Conservation (phyloP, 805 yeast genomes). For the Ogataea kodamae region DNA sequence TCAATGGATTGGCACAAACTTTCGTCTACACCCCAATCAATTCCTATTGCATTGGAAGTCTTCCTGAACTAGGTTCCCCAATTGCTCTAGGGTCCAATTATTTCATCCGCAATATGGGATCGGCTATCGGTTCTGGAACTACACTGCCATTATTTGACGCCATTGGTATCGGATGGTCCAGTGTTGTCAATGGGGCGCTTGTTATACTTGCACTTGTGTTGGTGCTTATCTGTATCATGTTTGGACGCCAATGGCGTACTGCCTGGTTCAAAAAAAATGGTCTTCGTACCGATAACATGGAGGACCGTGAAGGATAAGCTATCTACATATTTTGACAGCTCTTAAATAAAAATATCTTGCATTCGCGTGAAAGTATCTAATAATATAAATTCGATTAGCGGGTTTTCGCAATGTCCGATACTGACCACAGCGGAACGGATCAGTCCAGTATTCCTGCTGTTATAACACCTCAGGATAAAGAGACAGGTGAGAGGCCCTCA, state of each 20-base stretch:
- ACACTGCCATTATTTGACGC: conserved; percentile 40
- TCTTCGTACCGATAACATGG: conserved; percentile 4
- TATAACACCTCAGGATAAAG: conserved; percentile 5
- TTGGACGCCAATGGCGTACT: conserved; percentile 8
- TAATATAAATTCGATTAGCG: background rate
- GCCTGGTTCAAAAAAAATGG: conserved; percentile 12
- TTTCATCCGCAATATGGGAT: conserved; percentile 44
- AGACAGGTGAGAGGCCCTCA: conserved; percentile 9
- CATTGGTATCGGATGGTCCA: conserved; percentile 55
- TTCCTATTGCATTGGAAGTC: conserved; percentile 53
- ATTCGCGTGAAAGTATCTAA: conserved; percentile 9
- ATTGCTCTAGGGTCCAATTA: conserved; percentile 48
- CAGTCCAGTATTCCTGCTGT: background rate
- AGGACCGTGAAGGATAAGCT: conserved; percentile 6
- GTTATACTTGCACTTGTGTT: conserved; percentile 5
- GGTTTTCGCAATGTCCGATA: conserved; percentile 4
- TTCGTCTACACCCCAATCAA: conserved; percentile 47
- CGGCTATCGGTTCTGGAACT: conserved; percentile 47
- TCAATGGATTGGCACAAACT: conserved; percentile 48
- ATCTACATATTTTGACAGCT: conserved; percentile 7
- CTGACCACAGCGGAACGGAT: conserved; percentile 3
- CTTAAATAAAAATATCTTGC: conserved; percentile 6
- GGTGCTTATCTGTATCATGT: conserved; percentile 2
- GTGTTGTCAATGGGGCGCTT: conserved; percentile 40
- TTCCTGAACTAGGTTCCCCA: conserved; percentile 52